Percentiles rank a stretch among this genome's conserved stretches.
These are phyloP conservation scores for Rickenella mellea DNA, from an alignment of 768 basidiomycete species.

Conservation along the genomic window DNA sequence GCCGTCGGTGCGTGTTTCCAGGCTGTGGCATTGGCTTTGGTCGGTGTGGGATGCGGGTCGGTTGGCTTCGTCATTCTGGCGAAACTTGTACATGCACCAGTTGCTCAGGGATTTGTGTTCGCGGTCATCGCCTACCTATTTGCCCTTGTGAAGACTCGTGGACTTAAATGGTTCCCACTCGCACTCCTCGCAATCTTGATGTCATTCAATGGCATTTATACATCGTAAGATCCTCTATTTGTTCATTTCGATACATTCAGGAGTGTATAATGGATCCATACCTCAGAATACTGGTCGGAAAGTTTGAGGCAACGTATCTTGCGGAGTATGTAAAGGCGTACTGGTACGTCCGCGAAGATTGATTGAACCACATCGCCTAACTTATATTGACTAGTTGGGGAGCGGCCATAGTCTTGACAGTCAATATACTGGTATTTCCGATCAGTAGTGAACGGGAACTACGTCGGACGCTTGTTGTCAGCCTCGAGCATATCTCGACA, in stretches of 20 bases:
- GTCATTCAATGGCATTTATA: constrained; percentile 16
- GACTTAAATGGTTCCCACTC: constrained; percentile 16
- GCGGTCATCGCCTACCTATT: constrained; percentile 18
- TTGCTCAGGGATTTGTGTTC: constrained; percentile 21
- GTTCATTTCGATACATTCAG: background rate
- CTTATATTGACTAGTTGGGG: constrained; percentile 13
- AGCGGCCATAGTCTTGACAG: constrained; percentile 16
- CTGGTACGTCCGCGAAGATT: constrained; percentile 1
- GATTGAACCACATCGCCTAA: background rate
- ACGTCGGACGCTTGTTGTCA: constrained; percentile 14
- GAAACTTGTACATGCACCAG: constrained; percentile 14
- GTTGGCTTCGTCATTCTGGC: constrained; percentile 20
- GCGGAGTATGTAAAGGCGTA: constrained; percentile 17
- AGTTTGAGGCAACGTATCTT: constrained; percentile 15
- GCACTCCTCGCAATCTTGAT: constrained; percentile 18
- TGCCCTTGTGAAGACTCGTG: constrained; percentile 17
- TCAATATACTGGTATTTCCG: constrained; percentile 19
- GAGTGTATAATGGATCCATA: background rate
- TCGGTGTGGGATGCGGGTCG: constrained; percentile 12
- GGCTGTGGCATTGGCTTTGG: constrained; percentile 8
- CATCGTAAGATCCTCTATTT: too few relatives aligned
- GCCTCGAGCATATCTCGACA: constrained; percentile 15
- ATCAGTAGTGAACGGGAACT: constrained; percentile 17
- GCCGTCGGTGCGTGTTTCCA: constrained; percentile 12
- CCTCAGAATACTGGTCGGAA: constrained; percentile 5